phyloP scores from a whole-genome alignment of 73 alveolate species.

The Tetrahymena malaccensis region DNA sequence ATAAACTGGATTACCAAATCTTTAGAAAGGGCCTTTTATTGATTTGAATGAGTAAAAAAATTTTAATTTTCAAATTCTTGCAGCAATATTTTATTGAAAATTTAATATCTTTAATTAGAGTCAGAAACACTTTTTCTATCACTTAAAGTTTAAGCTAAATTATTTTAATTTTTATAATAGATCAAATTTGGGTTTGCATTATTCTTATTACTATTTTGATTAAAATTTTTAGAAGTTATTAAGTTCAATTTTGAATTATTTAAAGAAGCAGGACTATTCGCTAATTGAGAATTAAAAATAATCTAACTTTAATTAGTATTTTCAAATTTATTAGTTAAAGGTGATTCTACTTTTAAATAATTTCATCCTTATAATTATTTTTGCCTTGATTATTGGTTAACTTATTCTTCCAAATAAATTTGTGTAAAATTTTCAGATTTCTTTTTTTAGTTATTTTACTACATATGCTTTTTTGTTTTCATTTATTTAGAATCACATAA shows the following conservation, averaged over 20 bases:
- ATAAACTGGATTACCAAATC: neutral
- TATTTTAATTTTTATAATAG: too few species aligned
- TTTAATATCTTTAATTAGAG: neutral
- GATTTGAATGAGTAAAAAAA: neutral
- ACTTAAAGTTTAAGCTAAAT: neutral
- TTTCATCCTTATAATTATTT: too few species aligned
- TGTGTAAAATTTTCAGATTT: neutral
- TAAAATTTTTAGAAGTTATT: neutral
- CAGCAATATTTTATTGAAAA: neutral
- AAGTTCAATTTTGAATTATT: neutral
- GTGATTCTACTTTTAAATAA: too few species aligned
- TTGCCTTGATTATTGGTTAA: neutral
- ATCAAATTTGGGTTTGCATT: too few species aligned
- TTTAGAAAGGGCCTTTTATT: neutral
- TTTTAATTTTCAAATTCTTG: neutral
- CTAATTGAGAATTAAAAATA: neutral
- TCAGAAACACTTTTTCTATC: neutral
- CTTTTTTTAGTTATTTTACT: too few species aligned
- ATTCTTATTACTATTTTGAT: too few species aligned
- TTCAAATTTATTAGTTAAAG: too few species aligned
- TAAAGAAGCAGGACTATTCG: neutral
- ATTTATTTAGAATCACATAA: too few species aligned
- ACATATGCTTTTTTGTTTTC: neutral
- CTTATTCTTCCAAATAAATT: neutral
- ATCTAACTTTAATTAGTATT: too few species aligned